Percentiles rank a stretch among this genome's conserved stretches.
These are phyloP conservation scores for Kuraishia capsulata DNA, from an alignment of 805 yeast genomes.

Conservation along the genomic window DNA sequence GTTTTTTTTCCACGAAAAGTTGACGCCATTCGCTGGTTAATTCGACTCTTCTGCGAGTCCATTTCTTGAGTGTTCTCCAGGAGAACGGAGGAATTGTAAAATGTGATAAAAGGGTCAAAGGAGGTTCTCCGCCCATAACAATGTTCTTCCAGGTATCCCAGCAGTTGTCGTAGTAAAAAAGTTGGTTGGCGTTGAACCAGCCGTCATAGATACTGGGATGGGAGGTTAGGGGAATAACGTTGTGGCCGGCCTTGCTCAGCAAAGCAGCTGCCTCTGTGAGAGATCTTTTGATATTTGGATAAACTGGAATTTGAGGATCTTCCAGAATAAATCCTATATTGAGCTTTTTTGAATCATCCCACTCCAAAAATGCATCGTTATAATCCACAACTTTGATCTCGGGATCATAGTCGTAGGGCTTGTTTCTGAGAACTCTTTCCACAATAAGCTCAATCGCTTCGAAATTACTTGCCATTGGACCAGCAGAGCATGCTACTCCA, in stretches of 20 bases:
- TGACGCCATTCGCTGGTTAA: neutral
- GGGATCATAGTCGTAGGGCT: slow-evolving; percentile 12
- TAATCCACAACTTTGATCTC: neutral
- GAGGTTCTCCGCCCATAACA: neutral
- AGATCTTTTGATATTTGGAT: neutral
- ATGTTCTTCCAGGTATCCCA: neutral
- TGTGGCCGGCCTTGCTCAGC: neutral
- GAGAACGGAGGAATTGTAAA: neutral
- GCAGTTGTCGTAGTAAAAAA: neutral
- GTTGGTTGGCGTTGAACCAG: neutral
- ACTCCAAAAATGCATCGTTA: no score
- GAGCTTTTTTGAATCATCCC: neutral
- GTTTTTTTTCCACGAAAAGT: neutral
- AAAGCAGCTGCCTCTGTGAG: neutral
- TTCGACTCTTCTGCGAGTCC: neutral
- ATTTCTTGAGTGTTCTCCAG: neutral
- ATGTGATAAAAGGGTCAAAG: neutral
- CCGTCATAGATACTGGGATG: neutral
- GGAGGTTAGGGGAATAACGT: neutral
- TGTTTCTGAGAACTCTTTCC: slow-evolving; percentile 16
- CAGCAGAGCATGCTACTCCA: slow-evolving; percentile 30
- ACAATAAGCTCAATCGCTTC: slow-evolving; percentile 41
- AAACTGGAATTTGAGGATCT: neutral
- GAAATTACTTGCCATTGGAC: slow-evolving; percentile 40
- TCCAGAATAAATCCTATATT: neutral